Evolutionary conservation across 192 early-diverging fungal species (phyloP).

Genomic region (Linnemannia exigua): DNA sequence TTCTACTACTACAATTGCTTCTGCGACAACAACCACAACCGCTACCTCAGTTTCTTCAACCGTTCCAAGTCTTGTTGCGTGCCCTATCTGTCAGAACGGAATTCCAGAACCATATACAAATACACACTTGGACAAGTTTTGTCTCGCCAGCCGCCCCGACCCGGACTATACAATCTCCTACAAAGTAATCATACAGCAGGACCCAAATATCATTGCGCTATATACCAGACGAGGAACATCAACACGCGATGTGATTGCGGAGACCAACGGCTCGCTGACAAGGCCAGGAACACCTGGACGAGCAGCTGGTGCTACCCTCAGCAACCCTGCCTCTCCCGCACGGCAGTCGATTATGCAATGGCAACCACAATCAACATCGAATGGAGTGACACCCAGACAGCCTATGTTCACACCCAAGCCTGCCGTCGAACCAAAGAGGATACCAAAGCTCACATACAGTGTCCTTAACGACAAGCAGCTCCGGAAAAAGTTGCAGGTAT

Average conservation of each 20-base stretch:
- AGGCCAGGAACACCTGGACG: neutral
- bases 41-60: neutral
- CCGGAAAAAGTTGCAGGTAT: slow-evolving; percentile 55
- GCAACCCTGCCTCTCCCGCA: neutral
- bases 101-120: slow-evolving; percentile 42
- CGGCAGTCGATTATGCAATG: neutral
- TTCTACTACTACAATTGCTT: neutral
- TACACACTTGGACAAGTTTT: slow-evolving; percentile 43
- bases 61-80: slow-evolving; percentile 24
- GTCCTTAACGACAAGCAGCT: slow-evolving; percentile 59
- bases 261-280: neutral
- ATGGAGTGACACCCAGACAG: neutral
- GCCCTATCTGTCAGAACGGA: slow-evolving; percentile 27
- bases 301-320: neutral
- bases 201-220: neutral
- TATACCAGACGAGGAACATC: slow-evolving; percentile 35
- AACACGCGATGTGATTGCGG: neutral
- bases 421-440: slow-evolving; percentile 39
- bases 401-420: neutral
- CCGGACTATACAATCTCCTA: slow-evolving; percentile 28
- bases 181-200: slow-evolving; percentile 6
- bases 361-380: neutral
- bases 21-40: neutral
- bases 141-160: slow-evolving; percentile 21
- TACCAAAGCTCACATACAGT: slow-evolving; percentile 60